A percentile compares a stretch with the other conserved stretches of the same genome.
These are phyloP conservation scores for Aspergillus sparsus DNA, from an alignment of 495 filamentous ascomycete species.

Conservation along the genomic window DNA sequence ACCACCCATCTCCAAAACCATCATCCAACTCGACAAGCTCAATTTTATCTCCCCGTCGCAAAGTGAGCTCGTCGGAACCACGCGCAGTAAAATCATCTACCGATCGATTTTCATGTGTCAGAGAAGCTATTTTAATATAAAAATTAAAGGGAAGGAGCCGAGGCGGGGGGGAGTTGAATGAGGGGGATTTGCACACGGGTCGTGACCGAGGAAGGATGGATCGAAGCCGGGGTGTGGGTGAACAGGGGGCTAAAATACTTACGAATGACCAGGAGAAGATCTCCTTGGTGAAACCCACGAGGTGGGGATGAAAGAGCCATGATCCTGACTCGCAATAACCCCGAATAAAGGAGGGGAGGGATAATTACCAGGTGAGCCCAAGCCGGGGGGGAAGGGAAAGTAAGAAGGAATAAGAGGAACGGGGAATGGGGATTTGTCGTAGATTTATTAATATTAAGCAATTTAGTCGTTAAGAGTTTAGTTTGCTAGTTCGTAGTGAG, in stretches of 20 bases:
- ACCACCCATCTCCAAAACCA: constrained; percentile 98
- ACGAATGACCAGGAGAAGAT: constrained; percentile 77
- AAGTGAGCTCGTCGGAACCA: constrained; percentile 86
- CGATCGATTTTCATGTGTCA: constrained; percentile 15
- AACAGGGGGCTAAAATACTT: constrained; percentile 43
- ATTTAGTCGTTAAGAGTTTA: neutral
- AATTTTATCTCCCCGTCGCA: constrained; percentile 85
- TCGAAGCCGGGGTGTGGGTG: neutral
- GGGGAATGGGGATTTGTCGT: neutral
- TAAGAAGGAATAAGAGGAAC: neutral
- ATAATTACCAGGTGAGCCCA: constrained; percentile 11
- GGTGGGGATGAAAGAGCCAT: constrained; percentile 46
- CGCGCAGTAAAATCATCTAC: constrained; percentile 84
- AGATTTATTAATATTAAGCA: constrained; percentile 6
- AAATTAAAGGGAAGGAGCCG: constrained; percentile 11
- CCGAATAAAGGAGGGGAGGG: constrained; percentile 6
- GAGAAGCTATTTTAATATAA: constrained; percentile 15
- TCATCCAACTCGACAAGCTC: constrained; percentile 93
- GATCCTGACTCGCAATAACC: constrained; percentile 12
- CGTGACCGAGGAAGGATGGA: constrained; percentile 20
- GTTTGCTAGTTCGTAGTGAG: neutral
- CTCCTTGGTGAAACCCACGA: constrained; percentile 58
- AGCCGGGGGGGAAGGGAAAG: constrained; percentile 17
- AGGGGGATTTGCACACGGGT: constrained; percentile 14
- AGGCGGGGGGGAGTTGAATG: constrained; percentile 12